A percentile compares a stretch with the other conserved stretches of the same genome.
Evolutionary conservation across 495 filamentous ascomycete genomes (phyloP).

Genomic region (Antarctomyces pellizariae): DNA sequence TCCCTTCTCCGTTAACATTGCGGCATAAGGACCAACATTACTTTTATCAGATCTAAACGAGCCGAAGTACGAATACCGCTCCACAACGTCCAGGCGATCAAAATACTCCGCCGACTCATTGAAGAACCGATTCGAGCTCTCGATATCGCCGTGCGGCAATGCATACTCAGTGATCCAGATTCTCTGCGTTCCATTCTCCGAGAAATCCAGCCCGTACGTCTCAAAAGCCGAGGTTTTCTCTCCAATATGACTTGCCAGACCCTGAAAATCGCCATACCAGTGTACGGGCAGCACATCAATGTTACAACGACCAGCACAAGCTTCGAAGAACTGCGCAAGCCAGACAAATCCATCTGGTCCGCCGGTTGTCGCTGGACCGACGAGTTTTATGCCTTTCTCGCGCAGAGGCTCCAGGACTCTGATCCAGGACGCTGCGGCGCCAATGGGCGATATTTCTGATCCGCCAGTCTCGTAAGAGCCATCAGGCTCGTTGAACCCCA

Average conservation of each 20-base stretch:
- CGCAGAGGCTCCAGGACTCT: constrained; percentile 40
- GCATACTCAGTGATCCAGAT: constrained; percentile 63
- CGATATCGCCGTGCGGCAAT: constrained; percentile 20
- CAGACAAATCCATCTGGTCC: constrained; percentile 30
- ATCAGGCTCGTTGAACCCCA: constrained; percentile 62
- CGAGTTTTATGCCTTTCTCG: constrained; percentile 27
- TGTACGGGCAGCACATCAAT: constrained; percentile 54
- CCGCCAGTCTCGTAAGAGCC: constrained; percentile 27
- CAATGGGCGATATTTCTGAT: constrained; percentile 25
- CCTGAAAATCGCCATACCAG: constrained; percentile 58
- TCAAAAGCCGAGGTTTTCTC: constrained; percentile 46
- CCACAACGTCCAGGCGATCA: constrained; percentile 33
- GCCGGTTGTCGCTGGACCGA: constrained; percentile 35
- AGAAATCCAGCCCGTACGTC: constrained; percentile 61
- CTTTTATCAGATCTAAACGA: constrained; percentile 38
- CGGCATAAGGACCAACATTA: constrained; percentile 44
- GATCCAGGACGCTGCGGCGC: constrained; percentile 42
- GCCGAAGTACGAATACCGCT: constrained; percentile 50
- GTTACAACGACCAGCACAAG: constrained; percentile 29
- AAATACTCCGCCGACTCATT: constrained; percentile 38
- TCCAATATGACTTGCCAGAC: constrained; percentile 45
- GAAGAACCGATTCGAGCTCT: constrained; percentile 35
- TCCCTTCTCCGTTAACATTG: constrained; percentile 37
- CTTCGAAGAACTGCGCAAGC: constrained; percentile 35
- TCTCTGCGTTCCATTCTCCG: constrained; percentile 29